Evolutionary conservation across 768 basidiomycete species (phyloP), one percentile per base, ranked within the genome.

Genomic region (Galerina sulciceps): DNA sequence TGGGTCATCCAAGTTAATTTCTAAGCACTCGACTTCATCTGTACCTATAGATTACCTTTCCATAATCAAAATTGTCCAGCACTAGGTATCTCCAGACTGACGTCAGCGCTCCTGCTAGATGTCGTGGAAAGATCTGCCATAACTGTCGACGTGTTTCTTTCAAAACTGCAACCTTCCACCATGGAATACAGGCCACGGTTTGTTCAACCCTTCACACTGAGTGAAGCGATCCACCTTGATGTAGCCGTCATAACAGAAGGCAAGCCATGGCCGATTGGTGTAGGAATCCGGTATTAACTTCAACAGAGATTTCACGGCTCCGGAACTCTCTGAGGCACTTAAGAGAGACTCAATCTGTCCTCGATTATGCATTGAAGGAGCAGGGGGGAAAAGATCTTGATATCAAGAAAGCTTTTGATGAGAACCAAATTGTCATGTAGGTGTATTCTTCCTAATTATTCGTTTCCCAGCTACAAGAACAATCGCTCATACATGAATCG

Each of bases 381-480:
- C 60, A 69, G 17, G 70, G 69, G 41, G 70, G 71, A 52, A 69
- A 72, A 3, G 91, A 92, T 68, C 73, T 75, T 6, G 90, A 91
- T 49, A 69, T 92, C 9, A 67, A 65, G 34, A 78, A 81, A 45
- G 91, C 87, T 10, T 71, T 87, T 8, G 77, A 85, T 55, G 93
- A 94, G 72, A 94, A 94, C 67, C 78, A 86, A 63, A 71, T 63
- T 2, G 88, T 90, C 41, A 90, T 94, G 92, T 88, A 31, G 26
- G 65, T 55, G 81, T 40, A 14, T 26, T 11, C 17, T 44, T 44
- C 57, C 58, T 51, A n/a, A 48, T 36, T 31, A 31, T 18, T 34
- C 20, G 14, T 49, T 15, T 17, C 45, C 48, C 18, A 36, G 2
- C 17, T 5, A 17, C 17, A 1, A 8, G 8, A 22, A 35, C 17